These are phyloP conservation scores for Podospora didyma DNA, from an alignment of 495 filamentous ascomycete genomes.

Conservation along the genomic window DNA sequence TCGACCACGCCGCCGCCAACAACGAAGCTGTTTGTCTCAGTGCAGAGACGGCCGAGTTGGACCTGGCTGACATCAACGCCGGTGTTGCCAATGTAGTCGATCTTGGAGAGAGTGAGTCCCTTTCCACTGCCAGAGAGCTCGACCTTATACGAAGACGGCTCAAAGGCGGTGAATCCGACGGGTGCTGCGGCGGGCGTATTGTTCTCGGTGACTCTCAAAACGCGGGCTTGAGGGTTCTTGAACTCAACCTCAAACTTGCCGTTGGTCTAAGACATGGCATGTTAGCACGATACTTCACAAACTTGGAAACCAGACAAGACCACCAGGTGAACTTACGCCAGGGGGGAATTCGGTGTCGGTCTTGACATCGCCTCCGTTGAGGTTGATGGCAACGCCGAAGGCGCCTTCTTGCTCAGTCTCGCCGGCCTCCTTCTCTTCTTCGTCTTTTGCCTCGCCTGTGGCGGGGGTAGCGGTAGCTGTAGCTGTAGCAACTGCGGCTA, in stretches of 20 bases:
- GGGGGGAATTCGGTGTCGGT: conserved; percentile 26
- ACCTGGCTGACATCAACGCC: conserved; percentile 31
- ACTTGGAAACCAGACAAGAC: neutral
- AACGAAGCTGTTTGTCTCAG: conserved; percentile 31
- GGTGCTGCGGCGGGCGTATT: conserved; percentile 27
- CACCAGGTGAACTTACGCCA: conserved; percentile 20
- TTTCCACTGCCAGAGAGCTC: conserved; percentile 21
- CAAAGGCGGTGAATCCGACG: conserved; percentile 29
- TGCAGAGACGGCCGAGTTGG: conserved; percentile 28
- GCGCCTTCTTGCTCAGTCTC: conserved; percentile 22
- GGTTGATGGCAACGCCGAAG: conserved; percentile 20
- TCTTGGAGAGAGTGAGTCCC: conserved; percentile 33
- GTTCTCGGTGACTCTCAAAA: conserved; percentile 34
- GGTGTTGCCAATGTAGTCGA: conserved; percentile 36
- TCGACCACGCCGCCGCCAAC: conserved; percentile 33
- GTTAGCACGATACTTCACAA: neutral
- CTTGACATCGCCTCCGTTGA: conserved; percentile 25
- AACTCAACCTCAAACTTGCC: conserved; percentile 37
- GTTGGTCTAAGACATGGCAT: conserved; percentile 19
- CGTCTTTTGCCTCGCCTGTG: conserved; percentile 1
- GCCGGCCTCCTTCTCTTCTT: conserved; percentile 19
- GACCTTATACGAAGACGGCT: conserved; percentile 32
- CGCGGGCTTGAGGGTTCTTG: conserved; percentile 23
- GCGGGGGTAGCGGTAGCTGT: conserved; percentile 2
- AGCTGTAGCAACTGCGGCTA: conserved; percentile 8